Conservation (phyloP, 192 early-diverging fungal species). For the Diversispora eburnea region DNA sequence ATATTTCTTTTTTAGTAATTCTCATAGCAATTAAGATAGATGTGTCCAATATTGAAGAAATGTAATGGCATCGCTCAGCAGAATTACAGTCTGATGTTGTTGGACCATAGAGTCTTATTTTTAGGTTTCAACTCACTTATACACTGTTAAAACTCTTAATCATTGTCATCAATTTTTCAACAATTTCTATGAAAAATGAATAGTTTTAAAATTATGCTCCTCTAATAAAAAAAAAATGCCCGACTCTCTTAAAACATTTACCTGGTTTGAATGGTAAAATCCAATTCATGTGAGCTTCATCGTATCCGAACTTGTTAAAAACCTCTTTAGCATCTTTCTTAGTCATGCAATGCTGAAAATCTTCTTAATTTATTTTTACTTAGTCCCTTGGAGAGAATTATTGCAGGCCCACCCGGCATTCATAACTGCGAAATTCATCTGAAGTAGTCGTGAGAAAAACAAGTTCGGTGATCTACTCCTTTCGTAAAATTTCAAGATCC, state of each 20-base stretch:
- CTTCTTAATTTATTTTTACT: neutral
- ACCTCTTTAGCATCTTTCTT: neutral
- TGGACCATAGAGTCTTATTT: too few species aligned
- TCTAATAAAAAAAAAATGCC: neutral
- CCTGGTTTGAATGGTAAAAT: neutral
- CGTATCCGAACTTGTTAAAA: neutral
- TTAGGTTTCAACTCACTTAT: too few species aligned
- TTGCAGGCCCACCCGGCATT: neutral
- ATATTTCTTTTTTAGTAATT: too few species aligned
- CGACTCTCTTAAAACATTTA: neutral
- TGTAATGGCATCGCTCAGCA: too few species aligned
- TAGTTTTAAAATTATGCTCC: too few species aligned
- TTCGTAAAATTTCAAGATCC: too few species aligned
- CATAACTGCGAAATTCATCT: neutral
- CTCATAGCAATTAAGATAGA: too few species aligned
- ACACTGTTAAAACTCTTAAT: too few species aligned
- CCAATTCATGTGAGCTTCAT: neutral
- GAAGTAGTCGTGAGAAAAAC: too few species aligned
- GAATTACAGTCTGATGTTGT: too few species aligned
- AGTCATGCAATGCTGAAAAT: neutral
- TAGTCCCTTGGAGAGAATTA: neutral
- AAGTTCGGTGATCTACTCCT: too few species aligned
- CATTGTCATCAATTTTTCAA: neutral
- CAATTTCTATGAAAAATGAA: neutral
- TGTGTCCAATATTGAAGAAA: too few species aligned